Evolutionary conservation across 2,329 filamentous ascomycete genomes (phyloP).

Genomic region (Aspergillus sclerotialis): DNA sequence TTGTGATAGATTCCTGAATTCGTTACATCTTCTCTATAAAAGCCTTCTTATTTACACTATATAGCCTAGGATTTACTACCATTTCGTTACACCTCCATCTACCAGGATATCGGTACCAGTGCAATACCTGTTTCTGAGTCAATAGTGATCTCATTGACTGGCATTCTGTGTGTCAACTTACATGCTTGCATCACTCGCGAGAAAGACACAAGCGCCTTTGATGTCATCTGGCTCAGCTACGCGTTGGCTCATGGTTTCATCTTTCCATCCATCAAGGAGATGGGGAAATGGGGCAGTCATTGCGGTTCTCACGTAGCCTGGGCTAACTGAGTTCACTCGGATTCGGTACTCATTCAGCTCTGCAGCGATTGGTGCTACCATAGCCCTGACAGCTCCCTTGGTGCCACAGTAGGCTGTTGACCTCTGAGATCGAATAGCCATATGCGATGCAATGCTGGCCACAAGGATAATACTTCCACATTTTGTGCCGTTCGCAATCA

Average conservation of each 20-base stretch:
- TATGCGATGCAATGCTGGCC: slow-evolving; percentile 47
- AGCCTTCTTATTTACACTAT: too few relatives aligned
- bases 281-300: slow-evolving; percentile 38
- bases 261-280: slow-evolving; percentile 43
- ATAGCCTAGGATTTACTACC: too few relatives aligned
- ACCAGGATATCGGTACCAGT: slow-evolving; percentile 42
- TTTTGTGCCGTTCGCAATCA: slow-evolving; percentile 46
- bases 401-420: slow-evolving; percentile 43
- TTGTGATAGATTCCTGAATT: too few relatives aligned
- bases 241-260: slow-evolving; percentile 42
- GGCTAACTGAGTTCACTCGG: slow-evolving; percentile 37
- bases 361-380: slow-evolving; percentile 43
- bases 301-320: slow-evolving; percentile 31
- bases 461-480: slow-evolving; percentile 49
- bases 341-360: slow-evolving; percentile 35
- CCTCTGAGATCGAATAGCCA: slow-evolving; percentile 44
- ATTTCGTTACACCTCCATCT: slow-evolving; percentile 38
- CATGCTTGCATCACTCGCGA: slow-evolving; percentile 43
- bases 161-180: too few relatives aligned
- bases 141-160: too few relatives aligned
- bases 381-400: slow-evolving; percentile 42
- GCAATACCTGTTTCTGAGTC: too few relatives aligned
- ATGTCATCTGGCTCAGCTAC: slow-evolving; percentile 47
- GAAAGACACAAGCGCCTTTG: slow-evolving; percentile 42
- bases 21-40: too few relatives aligned